Evolutionary conservation across 2,329 filamentous ascomycete species (phyloP), one percentile per base, ranked within the genome.

Genomic region (Verticillium isaacii): DNA sequence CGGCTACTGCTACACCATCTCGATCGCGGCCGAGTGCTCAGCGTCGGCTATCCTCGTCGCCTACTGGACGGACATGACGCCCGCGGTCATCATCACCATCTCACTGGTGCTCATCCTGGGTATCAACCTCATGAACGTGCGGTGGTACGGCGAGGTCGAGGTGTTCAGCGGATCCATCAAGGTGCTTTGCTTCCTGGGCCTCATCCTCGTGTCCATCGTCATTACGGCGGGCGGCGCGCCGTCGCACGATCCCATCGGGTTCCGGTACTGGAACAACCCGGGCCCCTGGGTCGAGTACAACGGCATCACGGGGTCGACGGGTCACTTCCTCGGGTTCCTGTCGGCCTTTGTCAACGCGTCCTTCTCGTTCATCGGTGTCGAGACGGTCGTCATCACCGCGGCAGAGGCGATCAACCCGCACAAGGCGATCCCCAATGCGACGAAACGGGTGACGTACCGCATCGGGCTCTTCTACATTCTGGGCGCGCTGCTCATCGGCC

Each of bases 171-270:
- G 91, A 2, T 72, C 91, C 2, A 88, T 88, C 60, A 92, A 93
- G 72, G 83, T 92, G 2, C 67, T 93, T 2, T 80, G 93, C 58
- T 90, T 91, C 63, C 74, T 92, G 39, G 89, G 85, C 1, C 80
- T 94, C 58, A 68, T 86, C 65, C 93, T 91, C 76, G 94, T 92
- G 2, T 92, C 96, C 69, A 82, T 96, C 66, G 86, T 87, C 66
- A 94, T 95, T 80, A 58, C 57, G 6, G 82, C 87, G 0, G 89
- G 86, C 4, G 88, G 88, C 12, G 72, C 88, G 15, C 76, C 81
- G 23, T 75, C 79, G 64, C 74, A 80, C 66, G 82, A 84, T 41
- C 86, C 88, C 69, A 82, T 88, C 55, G 86, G 88, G 17, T 85
- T 81, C 23, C 78, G 79, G 52, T 87, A 84, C 75, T 89, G 86